Evolutionary conservation across 2,329 filamentous ascomycete species (phyloP).

Genomic region (Aspergillus oerlinghausenensis): DNA sequence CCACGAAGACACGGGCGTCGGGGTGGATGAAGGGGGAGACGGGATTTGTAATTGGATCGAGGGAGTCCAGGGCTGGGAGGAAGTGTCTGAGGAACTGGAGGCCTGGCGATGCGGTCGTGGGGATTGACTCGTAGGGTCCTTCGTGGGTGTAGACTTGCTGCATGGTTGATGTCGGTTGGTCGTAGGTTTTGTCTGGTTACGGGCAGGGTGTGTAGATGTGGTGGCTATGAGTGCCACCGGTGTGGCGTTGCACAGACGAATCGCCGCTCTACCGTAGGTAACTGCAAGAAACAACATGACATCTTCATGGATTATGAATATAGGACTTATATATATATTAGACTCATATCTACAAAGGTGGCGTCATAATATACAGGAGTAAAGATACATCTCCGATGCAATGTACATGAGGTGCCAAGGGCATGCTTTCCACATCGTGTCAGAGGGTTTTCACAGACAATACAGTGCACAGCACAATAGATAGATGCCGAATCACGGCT

Average conservation of each 20-base stretch:
- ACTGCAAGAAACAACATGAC: background rate
- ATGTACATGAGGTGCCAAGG: background rate
- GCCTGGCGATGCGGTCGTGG: slow-evolving; percentile 12
- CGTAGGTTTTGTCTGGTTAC: background rate
- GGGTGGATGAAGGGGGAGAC: slow-evolving; percentile 13
- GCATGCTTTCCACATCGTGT: background rate
- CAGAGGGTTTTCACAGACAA: too few species aligned
- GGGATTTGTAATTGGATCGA: slow-evolving; percentile 4
- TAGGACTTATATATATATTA: background rate
- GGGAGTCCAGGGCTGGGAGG: slow-evolving; percentile 15
- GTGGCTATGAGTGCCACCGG: background rate
- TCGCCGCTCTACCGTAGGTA: background rate
- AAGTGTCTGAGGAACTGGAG: slow-evolving; percentile 18
- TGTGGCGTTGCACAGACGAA: background rate
- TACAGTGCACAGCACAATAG: background rate
- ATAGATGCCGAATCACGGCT: too few species aligned
- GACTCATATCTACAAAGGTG: background rate
- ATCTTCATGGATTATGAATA: background rate
- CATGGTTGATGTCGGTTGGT: background rate
- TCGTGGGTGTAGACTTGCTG: slow-evolving; percentile 11
- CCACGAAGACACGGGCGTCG: slow-evolving; percentile 12
- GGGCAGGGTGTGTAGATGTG: background rate
- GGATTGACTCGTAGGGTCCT: slow-evolving; percentile 17
- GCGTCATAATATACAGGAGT: background rate
- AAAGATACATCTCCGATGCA: background rate